These are phyloP conservation scores for Camelina laxa DNA, from an alignment of 345 rosid species.

Conservation along the genomic window DNA sequence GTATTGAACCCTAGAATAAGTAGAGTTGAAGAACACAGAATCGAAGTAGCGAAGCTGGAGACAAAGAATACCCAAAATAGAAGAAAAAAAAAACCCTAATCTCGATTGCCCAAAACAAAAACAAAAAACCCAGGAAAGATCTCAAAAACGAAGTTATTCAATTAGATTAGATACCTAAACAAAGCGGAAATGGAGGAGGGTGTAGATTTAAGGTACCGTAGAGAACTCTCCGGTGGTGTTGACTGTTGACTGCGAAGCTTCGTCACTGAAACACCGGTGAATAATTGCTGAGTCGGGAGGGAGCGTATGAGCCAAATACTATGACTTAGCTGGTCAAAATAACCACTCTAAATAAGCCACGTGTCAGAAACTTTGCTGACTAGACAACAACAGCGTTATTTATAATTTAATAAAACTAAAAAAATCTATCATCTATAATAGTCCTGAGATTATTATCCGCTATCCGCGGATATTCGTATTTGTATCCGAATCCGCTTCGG, in stretches of 20 bases:
- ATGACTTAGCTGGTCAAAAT: not conserved
- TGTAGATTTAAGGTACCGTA: not conserved
- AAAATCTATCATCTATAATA: no score
- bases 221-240: not conserved
- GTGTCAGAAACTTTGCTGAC: constrained; percentile 1
- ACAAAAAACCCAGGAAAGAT: not conserved
- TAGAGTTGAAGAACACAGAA: not conserved
- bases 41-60: not conserved
- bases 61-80: not conserved
- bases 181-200: not conserved
- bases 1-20: constrained; percentile 21
- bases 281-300: not conserved
- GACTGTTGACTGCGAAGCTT: not conserved
- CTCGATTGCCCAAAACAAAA: not conserved
- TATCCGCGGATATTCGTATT: no score
- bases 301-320: not conserved
- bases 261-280: not conserved
- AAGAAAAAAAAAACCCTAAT: constrained; percentile 30
- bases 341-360: not conserved
- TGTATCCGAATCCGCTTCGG: no score
- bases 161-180: not conserved
- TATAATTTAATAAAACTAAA: no score
- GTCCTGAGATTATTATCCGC: no score
- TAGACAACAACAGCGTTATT: no score
- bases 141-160: constrained; percentile 8